These are phyloP conservation scores for Peronospora destructor DNA, from an alignment of 352 stramenopile species.

Conservation along the genomic window DNA sequence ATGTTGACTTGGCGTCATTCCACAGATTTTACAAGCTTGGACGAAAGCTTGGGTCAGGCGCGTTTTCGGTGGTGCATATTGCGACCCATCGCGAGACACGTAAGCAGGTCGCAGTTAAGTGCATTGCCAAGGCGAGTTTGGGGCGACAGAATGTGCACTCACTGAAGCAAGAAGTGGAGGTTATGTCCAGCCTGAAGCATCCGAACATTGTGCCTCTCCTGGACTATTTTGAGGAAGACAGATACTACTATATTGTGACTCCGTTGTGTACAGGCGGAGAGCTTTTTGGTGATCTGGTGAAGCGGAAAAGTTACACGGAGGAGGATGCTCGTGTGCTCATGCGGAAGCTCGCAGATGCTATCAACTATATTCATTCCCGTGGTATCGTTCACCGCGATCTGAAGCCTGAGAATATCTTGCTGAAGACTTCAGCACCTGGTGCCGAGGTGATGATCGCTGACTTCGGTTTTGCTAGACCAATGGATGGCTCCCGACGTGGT, in stretches of 20 bases:
- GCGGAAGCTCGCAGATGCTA: slow-evolving; percentile 84
- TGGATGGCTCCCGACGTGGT: slow-evolving; percentile 43
- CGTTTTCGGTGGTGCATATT: slow-evolving; percentile 86
- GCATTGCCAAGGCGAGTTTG: slow-evolving; percentile 56
- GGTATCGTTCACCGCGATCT: slow-evolving; percentile 90
- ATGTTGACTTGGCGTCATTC: slow-evolving; percentile 40
- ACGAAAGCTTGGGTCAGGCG: slow-evolving; percentile 77
- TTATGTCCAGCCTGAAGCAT: slow-evolving; percentile 66
- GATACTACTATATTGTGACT: slow-evolving; percentile 80
- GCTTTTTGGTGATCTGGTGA: slow-evolving; percentile 93
- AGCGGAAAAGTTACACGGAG: slow-evolving; percentile 93
- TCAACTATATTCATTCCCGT: slow-evolving; percentile 89
- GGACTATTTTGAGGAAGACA: slow-evolving; percentile 66
- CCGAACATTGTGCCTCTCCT: slow-evolving; percentile 66
- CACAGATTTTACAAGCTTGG: slow-evolving; percentile 76
- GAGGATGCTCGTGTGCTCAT: slow-evolving; percentile 90
- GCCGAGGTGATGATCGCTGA: slow-evolving; percentile 84
- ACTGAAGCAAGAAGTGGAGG: slow-evolving; percentile 63
- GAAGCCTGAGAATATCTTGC: slow-evolving; percentile 87
- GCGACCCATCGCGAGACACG: slow-evolving; percentile 61
- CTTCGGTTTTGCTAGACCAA: slow-evolving; percentile 82
- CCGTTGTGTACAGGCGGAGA: slow-evolving; percentile 83
- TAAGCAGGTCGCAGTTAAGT: slow-evolving; percentile 80
- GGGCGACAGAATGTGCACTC: slow-evolving; percentile 43
- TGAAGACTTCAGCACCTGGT: slow-evolving; percentile 66